These are phyloP conservation scores for Gossypium ekmanianum DNA, from an alignment of 345 rosid species.

Conservation along the genomic window DNA sequence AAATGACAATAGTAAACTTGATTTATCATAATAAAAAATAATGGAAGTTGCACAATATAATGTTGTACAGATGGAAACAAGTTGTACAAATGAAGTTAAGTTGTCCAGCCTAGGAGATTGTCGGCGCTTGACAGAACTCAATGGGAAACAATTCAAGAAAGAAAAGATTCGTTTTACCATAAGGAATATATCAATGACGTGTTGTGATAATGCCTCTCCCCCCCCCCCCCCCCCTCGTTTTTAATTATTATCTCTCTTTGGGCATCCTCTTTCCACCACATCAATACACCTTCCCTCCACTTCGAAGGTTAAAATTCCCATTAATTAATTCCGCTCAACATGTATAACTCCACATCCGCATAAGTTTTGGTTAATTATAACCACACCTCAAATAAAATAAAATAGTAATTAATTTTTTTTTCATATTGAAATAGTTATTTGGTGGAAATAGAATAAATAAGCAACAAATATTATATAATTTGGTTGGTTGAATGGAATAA, in stretches of 20 bases:
- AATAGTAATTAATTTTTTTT: too few relatives aligned
- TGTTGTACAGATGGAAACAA: background rate
- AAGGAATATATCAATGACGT: background rate
- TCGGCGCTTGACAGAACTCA: constrained; percentile 4
- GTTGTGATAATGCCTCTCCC: background rate
- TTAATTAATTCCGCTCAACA: too few relatives aligned
- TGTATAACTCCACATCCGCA: too few relatives aligned
- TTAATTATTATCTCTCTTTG: background rate
- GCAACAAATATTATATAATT: too few relatives aligned
- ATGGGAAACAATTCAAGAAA: background rate
- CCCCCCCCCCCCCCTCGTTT: too few relatives aligned
- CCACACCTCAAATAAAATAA: too few relatives aligned
- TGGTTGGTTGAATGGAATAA: too few relatives aligned
- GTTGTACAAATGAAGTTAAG: background rate
- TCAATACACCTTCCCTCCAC: background rate
- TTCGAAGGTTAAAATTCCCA: background rate
- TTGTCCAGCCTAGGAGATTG: background rate
- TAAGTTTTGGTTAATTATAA: too few relatives aligned
- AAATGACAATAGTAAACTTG: too few relatives aligned
- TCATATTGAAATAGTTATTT: too few relatives aligned
- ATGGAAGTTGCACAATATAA: background rate
- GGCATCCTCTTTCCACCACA: background rate
- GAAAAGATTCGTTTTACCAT: constrained; percentile 4
- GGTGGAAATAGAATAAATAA: too few relatives aligned
- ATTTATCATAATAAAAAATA: background rate